phyloP scores from a whole-genome alignment of 2,329 filamentous ascomycete species.

The Exserohilum rostratum region DNA sequence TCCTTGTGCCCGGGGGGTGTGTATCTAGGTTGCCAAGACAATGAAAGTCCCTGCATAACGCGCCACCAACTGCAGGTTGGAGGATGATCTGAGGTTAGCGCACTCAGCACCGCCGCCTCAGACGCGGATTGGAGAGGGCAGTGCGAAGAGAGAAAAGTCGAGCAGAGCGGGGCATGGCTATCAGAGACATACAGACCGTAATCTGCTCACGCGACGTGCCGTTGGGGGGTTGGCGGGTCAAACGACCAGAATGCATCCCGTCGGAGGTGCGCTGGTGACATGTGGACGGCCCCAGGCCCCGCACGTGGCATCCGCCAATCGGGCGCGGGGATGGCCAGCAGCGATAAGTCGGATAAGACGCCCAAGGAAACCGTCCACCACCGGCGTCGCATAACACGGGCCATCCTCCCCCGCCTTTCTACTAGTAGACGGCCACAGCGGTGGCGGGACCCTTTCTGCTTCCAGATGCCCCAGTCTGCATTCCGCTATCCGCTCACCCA shows the following conservation, averaged over 20 bases:
- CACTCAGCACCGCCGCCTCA: neutral
- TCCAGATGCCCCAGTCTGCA: conserved; percentile 3
- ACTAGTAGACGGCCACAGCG: neutral
- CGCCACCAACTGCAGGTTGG: conserved; percentile 10
- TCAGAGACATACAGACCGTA: neutral
- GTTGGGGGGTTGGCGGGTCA: conserved; percentile 11
- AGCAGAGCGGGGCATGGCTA: neutral
- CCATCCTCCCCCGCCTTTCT: conserved; percentile 31
- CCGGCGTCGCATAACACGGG: conserved; percentile 20
- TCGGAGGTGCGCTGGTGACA: conserved; percentile 17
- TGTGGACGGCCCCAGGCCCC: conserved; percentile 14
- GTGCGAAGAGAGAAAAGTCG: neutral
- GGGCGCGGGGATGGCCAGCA: conserved; percentile 1
- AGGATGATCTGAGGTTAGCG: conserved; percentile 15
- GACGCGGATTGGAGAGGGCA: neutral
- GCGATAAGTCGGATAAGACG: conserved; percentile 21
- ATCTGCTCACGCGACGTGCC: conserved; percentile 21
- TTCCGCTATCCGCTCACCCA: conserved; percentile 17
- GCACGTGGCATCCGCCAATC: conserved; percentile 24
- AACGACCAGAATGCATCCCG: conserved; percentile 20
- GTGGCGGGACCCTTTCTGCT: neutral
- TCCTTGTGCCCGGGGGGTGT: too few species aligned
- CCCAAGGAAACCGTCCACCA: neutral
- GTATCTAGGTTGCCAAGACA: conserved; percentile 12
- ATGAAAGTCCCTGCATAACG: conserved; percentile 38